A percentile compares a stretch with the other conserved stretches of the same genome.
phyloP scores from a whole-genome alignment of 129 eudicot species.

The Silybum marianum region DNA sequence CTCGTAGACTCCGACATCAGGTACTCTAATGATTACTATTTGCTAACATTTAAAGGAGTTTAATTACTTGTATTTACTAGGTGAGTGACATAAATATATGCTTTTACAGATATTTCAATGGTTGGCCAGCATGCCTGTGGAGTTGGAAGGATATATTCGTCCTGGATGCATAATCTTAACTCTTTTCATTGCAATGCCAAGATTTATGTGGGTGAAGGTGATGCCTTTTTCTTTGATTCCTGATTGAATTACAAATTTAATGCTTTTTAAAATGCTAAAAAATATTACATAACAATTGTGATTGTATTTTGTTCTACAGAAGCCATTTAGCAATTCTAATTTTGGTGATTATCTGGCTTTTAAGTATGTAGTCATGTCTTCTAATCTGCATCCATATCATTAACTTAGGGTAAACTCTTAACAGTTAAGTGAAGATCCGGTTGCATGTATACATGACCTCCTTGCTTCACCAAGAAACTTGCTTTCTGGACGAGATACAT shows the following conservation, averaged over 20 bases:
- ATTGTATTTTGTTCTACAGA: background rate
- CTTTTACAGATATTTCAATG: constrained; percentile 81
- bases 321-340: background rate
- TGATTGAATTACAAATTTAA: background rate
- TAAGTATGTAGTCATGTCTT: constrained; percentile 7
- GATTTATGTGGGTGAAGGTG: constrained; percentile 85
- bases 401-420: constrained; percentile 22
- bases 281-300: background rate
- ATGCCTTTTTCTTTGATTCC: background rate
- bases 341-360: background rate
- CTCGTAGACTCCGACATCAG: constrained; percentile 91
- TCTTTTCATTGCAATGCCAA: constrained; percentile 81
- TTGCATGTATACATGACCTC: constrained; percentile 50
- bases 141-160: constrained; percentile 97
- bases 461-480: constrained; percentile 71
- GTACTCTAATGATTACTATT: constrained; percentile 58
- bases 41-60: constrained; percentile 41
- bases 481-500: constrained; percentile 76
- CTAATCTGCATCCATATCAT: constrained; percentile 10
- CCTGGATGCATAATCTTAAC: constrained; percentile 98
- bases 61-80: constrained; percentile 22
- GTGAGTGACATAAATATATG: constrained; percentile 34
- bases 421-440: constrained; percentile 81
- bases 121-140: constrained; percentile 98
- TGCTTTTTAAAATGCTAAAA: background rate